Conservation (phyloP, 768 basidiomycete species). For the Boletus rubropictus region DNA sequence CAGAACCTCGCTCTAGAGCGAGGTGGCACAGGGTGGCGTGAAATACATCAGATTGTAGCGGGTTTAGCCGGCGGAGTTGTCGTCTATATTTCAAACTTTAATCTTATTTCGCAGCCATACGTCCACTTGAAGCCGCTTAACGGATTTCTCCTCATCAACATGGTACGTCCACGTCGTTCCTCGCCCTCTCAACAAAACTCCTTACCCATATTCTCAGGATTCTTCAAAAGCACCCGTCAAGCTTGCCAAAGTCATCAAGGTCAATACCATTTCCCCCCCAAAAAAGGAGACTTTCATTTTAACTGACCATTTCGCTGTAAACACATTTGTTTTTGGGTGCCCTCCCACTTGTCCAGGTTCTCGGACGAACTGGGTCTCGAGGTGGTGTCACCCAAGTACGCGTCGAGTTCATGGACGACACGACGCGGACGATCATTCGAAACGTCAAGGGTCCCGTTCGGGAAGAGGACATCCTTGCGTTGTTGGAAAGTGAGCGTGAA, state of each 20-base stretch:
- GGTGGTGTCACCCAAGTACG: slow-evolving; percentile 99
- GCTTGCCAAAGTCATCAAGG: slow-evolving; percentile 97
- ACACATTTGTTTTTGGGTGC: background rate
- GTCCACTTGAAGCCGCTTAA: slow-evolving; percentile 8
- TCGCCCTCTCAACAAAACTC: background rate
- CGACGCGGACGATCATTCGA: slow-evolving; percentile 91
- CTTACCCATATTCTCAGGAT: slow-evolving; percentile 42
- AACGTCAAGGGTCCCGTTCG: slow-evolving; percentile 99
- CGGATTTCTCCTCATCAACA: slow-evolving; percentile 10
- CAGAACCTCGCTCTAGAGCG: too few species aligned
- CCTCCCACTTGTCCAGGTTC: slow-evolving; percentile 51
- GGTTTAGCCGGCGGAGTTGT: slow-evolving; percentile 20
- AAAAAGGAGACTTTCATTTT: too few species aligned
- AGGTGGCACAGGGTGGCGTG: too few species aligned
- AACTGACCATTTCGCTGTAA: background rate
- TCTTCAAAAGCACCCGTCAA: slow-evolving; percentile 90
- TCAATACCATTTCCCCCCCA: slow-evolving; percentile 26
- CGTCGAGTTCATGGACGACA: slow-evolving; percentile 99
- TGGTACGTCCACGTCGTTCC: slow-evolving; percentile 16
- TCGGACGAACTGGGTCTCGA: slow-evolving; percentile 97
- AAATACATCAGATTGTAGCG: too few species aligned
- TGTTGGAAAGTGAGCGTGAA: slow-evolving; percentile 98
- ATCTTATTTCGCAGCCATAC: slow-evolving; percentile 12
- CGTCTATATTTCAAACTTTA: slow-evolving; percentile 13
- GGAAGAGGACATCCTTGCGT: slow-evolving; percentile 92